Evolutionary conservation across 805 yeast species (phyloP).

Genomic region (Saturnispora dispora): DNA sequence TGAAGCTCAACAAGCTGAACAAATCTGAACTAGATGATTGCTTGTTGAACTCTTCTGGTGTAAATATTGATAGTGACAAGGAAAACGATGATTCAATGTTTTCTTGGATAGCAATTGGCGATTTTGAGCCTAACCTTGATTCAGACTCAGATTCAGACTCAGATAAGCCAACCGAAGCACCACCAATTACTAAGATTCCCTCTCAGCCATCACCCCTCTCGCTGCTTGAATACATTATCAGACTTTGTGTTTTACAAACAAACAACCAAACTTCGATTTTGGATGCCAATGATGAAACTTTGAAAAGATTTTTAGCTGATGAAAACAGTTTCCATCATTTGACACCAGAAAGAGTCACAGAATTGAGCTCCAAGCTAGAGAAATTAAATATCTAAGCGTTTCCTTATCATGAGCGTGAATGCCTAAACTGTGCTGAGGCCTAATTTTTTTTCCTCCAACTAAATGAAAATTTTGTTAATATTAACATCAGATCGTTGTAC

Average conservation of each 20-base stretch:
- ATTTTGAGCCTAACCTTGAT: slow-evolving; percentile 23
- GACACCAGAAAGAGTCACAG: neutral
- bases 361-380: slow-evolving; percentile 1
- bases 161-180: slow-evolving; percentile 23
- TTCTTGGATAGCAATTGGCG: slow-evolving; percentile 49
- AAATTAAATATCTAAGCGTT: neutral
- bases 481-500: neutral
- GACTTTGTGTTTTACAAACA: slow-evolving; percentile 52
- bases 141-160: slow-evolving; percentile 13
- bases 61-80: slow-evolving; percentile 5
- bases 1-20: slow-evolving; percentile 34
- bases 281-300: slow-evolving; percentile 55
- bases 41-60: neutral
- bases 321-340: slow-evolving; percentile 28
- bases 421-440: neutral
- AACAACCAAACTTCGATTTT: slow-evolving; percentile 47
- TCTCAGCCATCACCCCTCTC: slow-evolving; percentile 30
- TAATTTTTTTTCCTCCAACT: neutral
- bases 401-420: neutral
- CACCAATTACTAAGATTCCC: neutral
- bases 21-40: slow-evolving; percentile 1
- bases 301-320: slow-evolving; percentile 52
- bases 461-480: neutral
- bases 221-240: slow-evolving; percentile 51
- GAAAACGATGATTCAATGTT: slow-evolving; percentile 13